Evolutionary conservation across 352 stramenopile genomes (phyloP), one percentile per base, ranked within the genome.

Genomic region (Phytophthora megakarya): DNA sequence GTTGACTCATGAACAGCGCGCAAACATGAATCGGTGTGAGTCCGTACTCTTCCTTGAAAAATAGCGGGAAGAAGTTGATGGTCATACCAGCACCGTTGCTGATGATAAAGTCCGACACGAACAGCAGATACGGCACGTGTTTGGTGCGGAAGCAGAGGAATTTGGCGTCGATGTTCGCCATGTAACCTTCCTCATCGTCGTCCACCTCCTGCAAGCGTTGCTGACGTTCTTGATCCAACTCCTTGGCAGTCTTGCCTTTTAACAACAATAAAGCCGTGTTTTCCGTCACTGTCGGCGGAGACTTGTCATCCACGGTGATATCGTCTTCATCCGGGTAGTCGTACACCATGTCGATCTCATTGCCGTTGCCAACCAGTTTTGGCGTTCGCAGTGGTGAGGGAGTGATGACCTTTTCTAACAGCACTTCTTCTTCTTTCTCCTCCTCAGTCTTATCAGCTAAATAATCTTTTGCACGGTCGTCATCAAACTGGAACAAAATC

Each of bases 1-100:
- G 84, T 56, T 92, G 84, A 15, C 69, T 67, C 50, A 89, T 66
- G 62, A 90, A 93, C 5, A 93, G 65, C 28, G 76, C 51, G 28
- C 73, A 90, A 23, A 93, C 76, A 42, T 91, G 78, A 50, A 90
- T 90, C 18, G 84, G 84, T 23, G 84, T 80, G 26, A 93, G 70
- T 7, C 74, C 74, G 67, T 93, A 92, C 53, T 93, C 82, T 26
- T 89, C 70, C 65, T 86, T 88, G 61, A 93, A 93, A 55, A 93
- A 93, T 2, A 93, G 63, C 25, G 84, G 84, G 71, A 93, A 93
- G 55, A 93, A 93, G 51, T 89, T 90, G 66, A 92, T 89, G 0
- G 81, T 92, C 84, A 93, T 93, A 51, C 84, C 84, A 5, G 84
- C 84, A 35, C 84, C 84, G 38, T 93, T 93, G 80, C 80, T 90